Evolutionary conservation across 345 rosid species (phyloP).

Genomic region (Syzygium aromaticum): DNA sequence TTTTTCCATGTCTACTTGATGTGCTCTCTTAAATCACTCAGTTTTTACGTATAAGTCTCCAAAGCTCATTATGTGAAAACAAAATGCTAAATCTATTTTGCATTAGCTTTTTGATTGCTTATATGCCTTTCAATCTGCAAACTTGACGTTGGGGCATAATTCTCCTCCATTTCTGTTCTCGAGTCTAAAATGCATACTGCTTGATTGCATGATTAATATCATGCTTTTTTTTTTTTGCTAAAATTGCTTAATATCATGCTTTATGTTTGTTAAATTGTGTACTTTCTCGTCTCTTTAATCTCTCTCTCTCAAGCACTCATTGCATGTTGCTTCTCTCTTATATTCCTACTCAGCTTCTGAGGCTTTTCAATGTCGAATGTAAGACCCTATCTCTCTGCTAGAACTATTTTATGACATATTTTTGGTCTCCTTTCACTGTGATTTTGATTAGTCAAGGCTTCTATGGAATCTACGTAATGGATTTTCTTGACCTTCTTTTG

Average conservation of each 20-base stretch:
- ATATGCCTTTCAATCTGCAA: not conserved
- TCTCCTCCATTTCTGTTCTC: not conserved
- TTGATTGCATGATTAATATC: not conserved
- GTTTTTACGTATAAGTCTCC: not conserved
- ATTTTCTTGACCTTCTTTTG: not conserved
- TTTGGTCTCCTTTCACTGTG: not conserved
- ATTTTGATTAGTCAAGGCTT: not conserved
- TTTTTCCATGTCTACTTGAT: not conserved
- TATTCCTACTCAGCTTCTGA: not conserved
- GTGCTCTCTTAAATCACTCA: not conserved
- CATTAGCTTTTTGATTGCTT: not conserved
- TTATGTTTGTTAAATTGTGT: not conserved
- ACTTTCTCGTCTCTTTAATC: not conserved
- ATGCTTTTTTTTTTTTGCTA: not conserved
- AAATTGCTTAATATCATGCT: not conserved
- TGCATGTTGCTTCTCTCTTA: not conserved
- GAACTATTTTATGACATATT: not conserved
- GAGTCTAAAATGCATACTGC: not conserved
- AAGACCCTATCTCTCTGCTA: not conserved
- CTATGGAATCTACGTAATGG: not conserved
- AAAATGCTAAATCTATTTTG: not conserved
- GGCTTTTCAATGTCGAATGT: not conserved
- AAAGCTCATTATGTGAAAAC: not conserved
- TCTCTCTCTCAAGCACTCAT: not conserved
- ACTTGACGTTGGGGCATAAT: not conserved